A percentile compares a stretch with the other conserved stretches of the same genome.
phyloP scores from a whole-genome alignment of 371 early-diverging fungal genomes.

The Mortierella sp. region DNA sequence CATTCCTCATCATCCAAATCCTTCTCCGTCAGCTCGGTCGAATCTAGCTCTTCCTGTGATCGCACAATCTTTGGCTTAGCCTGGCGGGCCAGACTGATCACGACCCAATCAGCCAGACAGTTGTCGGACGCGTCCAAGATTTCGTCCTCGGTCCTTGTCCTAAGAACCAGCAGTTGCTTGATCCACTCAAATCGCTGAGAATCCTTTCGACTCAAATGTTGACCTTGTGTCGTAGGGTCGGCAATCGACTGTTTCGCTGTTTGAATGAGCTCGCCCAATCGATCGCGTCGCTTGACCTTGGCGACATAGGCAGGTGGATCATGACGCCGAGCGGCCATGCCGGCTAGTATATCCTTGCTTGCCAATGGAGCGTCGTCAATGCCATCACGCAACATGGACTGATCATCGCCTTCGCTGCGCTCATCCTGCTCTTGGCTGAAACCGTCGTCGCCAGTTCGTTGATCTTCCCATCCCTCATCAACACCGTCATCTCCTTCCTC shows the following conservation, averaged over 20 bases:
- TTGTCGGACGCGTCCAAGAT: conserved; percentile 20
- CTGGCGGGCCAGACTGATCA: neutral
- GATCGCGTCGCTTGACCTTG: neutral
- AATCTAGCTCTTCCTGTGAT: conserved; percentile 16
- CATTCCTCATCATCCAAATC: conserved; percentile 37
- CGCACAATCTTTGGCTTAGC: neutral
- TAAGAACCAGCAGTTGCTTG: conserved; percentile 14
- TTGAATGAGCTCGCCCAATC: neutral
- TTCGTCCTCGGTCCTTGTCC: conserved; percentile 30
- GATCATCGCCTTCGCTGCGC: neutral
- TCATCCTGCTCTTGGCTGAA: neutral
- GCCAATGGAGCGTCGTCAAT: neutral
- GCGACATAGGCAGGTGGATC: conserved; percentile 19
- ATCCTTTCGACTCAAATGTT: neutral
- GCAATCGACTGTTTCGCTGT: conserved; percentile 5
- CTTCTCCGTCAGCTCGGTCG: conserved; percentile 19
- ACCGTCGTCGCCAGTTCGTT: neutral
- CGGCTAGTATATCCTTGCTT: neutral
- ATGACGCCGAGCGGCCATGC: neutral
- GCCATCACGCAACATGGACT: neutral
- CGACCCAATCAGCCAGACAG: conserved; percentile 24
- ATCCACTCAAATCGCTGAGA: conserved; percentile 7
- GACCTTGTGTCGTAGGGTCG: neutral
- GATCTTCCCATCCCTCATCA: neutral
- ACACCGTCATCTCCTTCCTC: conserved; percentile 10